A percentile compares a stretch with the other conserved stretches of the same genome.
Evolutionary conservation across 176 grass and related monocot genomes (phyloP).

Genomic region (bread wheat (Triticum aestivum)): DNA sequence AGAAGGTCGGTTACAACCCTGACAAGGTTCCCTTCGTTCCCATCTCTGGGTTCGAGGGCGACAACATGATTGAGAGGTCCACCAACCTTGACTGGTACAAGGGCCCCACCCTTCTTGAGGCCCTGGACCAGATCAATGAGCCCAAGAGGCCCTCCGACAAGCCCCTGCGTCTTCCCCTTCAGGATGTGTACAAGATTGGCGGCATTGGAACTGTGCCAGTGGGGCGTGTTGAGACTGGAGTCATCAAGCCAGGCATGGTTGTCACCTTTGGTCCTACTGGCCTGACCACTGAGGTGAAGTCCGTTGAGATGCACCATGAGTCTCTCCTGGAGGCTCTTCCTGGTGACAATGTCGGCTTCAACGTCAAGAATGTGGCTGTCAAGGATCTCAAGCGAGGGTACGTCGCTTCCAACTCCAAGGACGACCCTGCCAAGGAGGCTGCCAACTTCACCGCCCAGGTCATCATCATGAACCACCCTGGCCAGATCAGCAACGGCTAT

Average conservation of each 20-base stretch:
- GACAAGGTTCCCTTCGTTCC: conserved; percentile 78
- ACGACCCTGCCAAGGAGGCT: conserved; percentile 69
- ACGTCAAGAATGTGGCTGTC: conserved; percentile 74
- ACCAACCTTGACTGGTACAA: conserved; percentile 88
- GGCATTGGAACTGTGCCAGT: conserved; percentile 81
- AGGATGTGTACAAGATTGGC: conserved; percentile 85
- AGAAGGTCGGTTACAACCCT: conserved; percentile 85
- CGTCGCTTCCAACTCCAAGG: conserved; percentile 68
- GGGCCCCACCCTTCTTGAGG: conserved; percentile 75
- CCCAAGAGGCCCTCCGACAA: conserved; percentile 82
- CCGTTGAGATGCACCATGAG: conserved; percentile 91
- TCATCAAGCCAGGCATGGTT: conserved; percentile 60
- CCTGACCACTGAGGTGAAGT: conserved; percentile 79
- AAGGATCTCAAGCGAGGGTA: conserved; percentile 76
- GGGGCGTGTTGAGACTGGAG: conserved; percentile 65
- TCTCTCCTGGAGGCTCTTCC: conserved; percentile 56
- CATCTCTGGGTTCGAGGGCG: conserved; percentile 81
- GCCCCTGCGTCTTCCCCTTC: conserved; percentile 76
- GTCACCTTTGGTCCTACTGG: conserved; percentile 71
- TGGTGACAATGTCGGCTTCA: conserved; percentile 71
- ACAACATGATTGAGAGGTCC: conserved; percentile 88
- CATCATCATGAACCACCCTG: conserved; percentile 85
- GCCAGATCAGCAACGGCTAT: conserved; percentile 67
- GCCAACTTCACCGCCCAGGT: conserved; percentile 68
- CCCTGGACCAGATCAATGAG: conserved; percentile 60